Evolutionary conservation across 495 filamentous ascomycete genomes (phyloP), one percentile per base, ranked within the genome.

Genomic region (Cercophora newfieldiana): DNA sequence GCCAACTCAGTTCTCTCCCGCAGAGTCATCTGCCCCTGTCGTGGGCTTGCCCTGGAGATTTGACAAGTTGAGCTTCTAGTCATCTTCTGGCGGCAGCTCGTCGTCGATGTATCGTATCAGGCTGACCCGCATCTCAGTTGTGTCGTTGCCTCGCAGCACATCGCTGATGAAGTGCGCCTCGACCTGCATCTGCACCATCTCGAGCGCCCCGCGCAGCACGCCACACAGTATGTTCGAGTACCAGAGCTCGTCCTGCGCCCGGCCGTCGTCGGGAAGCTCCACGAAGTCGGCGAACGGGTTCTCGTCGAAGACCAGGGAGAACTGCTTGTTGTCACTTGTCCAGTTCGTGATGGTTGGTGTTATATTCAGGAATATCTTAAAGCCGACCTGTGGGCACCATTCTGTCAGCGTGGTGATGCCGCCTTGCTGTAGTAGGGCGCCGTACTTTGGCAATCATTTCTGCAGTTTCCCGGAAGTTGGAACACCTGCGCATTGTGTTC

Each of bases 111-210:
- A 97, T 74, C 95, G 86, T 68, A 97, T 86, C 67, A 99, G 81
- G 30, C 91, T 91, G 73, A 99, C 89, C 72, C 95, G 86, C 92
- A 99, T 97, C 84, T 99, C 95, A 1, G 95, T 98, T 21, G 90
- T 92, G 75, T 99, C 95, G 71, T 97, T 93, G 1, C 95, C 95
- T 51, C 93, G 89, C 50, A 99, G 80, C 63, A 97, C 86, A 75
- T 99, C 95, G 78, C 93, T 97, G 72, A 97, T 90, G 76, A 97
- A 99, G 73, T 97, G 93, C 31, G 92, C 93, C 75, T 99, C 95
- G 22, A 98, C 91, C 81, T 99, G 95, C 93, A 98, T 96, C 84
- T 97, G 95, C 33, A 99, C 96, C 95, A 99, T 99, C 82, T 99
- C 95, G 63, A 98, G 77, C 6, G 95, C 88, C 5, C 95, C 95